Evolutionary conservation across 345 rosid species (phyloP).

Genomic region (Acer negundo): DNA sequence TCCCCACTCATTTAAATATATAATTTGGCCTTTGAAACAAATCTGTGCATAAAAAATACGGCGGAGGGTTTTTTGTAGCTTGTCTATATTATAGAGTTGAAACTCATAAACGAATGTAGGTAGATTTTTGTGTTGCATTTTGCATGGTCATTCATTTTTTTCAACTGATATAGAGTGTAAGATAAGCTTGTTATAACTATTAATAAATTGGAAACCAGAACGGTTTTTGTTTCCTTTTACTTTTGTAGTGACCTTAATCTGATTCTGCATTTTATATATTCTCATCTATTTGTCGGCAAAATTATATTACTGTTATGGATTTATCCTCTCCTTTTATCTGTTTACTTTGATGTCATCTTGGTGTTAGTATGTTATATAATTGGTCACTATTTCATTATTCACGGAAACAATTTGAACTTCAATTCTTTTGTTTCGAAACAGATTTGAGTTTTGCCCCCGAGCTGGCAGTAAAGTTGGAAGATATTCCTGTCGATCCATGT

Average conservation of each 20-base stretch:
- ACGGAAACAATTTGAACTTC: neutral
- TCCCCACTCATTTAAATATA: neutral
- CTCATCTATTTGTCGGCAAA: neutral
- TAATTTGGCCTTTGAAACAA: neutral
- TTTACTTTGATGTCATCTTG: neutral
- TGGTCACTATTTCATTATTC: neutral
- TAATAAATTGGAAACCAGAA: neutral
- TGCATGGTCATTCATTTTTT: neutral
- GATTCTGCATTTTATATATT: neutral
- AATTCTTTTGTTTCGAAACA: constrained; percentile 27
- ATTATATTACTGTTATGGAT: neutral
- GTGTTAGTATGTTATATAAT: neutral
- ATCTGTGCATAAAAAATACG: neutral
- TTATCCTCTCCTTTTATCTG: neutral
- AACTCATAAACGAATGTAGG: neutral
- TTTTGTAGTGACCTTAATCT: neutral
- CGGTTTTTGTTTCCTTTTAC: neutral
- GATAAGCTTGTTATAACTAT: neutral
- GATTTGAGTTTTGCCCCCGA: constrained; percentile 60
- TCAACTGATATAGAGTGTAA: neutral
- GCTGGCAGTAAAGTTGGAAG: constrained; percentile 48
- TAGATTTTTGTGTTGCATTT: neutral
- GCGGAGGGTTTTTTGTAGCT: neutral
- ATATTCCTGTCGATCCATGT: constrained; percentile 74
- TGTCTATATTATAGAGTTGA: neutral